Evolutionary conservation across 768 basidiomycete genomes (phyloP).

Genomic region (Serendipita vermifera): DNA sequence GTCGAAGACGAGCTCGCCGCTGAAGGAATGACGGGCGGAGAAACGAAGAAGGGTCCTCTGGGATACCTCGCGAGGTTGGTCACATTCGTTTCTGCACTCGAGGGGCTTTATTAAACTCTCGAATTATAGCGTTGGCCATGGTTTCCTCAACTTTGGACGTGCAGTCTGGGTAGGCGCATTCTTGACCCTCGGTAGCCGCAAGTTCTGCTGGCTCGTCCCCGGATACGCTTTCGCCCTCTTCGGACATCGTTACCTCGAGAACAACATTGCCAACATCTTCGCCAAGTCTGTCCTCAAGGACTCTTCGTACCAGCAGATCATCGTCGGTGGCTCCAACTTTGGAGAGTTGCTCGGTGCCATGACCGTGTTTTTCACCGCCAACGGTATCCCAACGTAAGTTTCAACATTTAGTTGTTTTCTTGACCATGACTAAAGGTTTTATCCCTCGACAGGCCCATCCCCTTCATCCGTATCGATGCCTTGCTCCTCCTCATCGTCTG

Average conservation of each 20-base stretch:
- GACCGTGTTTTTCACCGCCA: constrained; percentile 17
- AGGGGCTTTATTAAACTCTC: too few relatives aligned
- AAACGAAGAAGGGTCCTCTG: too few relatives aligned
- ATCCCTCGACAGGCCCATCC: constrained; percentile 11
- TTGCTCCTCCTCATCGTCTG: constrained; percentile 19
- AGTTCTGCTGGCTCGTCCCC: constrained; percentile 18
- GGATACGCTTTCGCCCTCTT: background rate
- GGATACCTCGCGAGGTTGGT: too few relatives aligned
- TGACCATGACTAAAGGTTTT: constrained; percentile 17
- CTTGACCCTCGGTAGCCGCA: too few relatives aligned
- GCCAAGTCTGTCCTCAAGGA: constrained; percentile 19
- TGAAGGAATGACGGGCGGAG: too few relatives aligned
- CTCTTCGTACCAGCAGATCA: constrained; percentile 22
- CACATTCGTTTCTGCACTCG: too few relatives aligned
- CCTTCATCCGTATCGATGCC: background rate
- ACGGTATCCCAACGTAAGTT: constrained; percentile 19
- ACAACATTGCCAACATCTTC: constrained; percentile 18
- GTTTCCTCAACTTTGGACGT: too few relatives aligned
- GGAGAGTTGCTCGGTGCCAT: constrained; percentile 20
- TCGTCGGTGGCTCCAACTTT: constrained; percentile 21
- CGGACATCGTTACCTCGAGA: constrained; percentile 20
- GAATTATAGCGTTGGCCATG: too few relatives aligned
- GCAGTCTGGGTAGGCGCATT: too few relatives aligned
- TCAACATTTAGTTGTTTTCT: too few relatives aligned
- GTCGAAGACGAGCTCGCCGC: too few relatives aligned